Evolutionary conservation across 768 basidiomycete genomes (phyloP), one percentile per base, ranked within the genome.

Genomic region (Tephrocybe rancida): DNA sequence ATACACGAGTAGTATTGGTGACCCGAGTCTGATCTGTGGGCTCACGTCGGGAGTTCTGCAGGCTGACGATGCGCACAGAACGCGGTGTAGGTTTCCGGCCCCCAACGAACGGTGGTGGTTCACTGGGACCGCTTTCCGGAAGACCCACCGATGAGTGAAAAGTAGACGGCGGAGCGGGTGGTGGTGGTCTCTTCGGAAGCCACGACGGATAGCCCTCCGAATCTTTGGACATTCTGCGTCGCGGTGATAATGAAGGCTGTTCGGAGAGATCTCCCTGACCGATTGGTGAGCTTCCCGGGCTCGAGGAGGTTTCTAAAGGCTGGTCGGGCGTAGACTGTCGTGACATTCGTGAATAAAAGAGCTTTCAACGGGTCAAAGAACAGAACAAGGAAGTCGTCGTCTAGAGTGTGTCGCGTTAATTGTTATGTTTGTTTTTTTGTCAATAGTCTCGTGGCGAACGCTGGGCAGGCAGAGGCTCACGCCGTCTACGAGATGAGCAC

Each of bases 11-110:
- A 44, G 66, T 70, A 62, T 75, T 72, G 22, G 62, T 67, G 32
- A 77, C 72, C 19, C 72, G 73, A 30, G 78, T 76, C 58, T 81
- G 80, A 61, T 83, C 82, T 5, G 78, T 79, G 37, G 80, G 70
- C 56, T 83, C 79, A 38, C 76, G 71, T 32, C 72, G 73, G 35
- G 78, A 71, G 51, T 86, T 78, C 59, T 85, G 82, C 44, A 90
- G 70, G 57, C 82, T 87, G 61, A 92, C 87, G 52, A 93, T 90
- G 56, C 91, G 84, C 14, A 93, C 87, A 1, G 88, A 90, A 25
- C 90, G 85, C 19, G 89, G 87, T 0, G 89, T 90, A 0, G 91
- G 81, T 60, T 84, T 88, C 35, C 91, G 80, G n/a, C 90, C 91
- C 27, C 84, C 80, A 5, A 75, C 50, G 47, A 72, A 71, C 14